phyloP scores from a whole-genome alignment of 2,329 filamentous ascomycete genomes.

The Colletotrichum gigasporum region DNA sequence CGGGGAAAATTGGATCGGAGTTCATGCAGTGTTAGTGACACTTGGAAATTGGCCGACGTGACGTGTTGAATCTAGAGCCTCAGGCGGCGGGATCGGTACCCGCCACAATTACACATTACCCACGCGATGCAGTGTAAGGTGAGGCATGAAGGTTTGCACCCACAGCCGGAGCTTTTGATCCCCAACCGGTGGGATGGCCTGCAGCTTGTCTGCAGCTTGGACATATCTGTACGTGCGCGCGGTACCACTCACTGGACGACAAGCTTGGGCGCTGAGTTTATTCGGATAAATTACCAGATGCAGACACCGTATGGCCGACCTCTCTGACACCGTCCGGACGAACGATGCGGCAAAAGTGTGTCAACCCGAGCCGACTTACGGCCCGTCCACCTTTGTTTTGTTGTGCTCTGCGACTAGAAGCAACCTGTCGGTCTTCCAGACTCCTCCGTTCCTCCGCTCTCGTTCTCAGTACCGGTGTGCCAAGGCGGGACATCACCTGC shows the following conservation, averaged over 20 bases:
- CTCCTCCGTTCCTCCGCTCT: too few species aligned
- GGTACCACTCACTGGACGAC: neutral
- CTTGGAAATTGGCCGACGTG: neutral
- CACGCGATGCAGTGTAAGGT: neutral
- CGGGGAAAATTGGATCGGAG: neutral
- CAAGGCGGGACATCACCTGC: too few species aligned
- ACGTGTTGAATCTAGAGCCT: neutral
- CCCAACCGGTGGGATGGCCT: neutral
- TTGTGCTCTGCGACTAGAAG: neutral
- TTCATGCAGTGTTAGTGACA: neutral
- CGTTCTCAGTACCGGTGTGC: too few species aligned
- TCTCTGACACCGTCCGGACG: conserved; percentile 5
- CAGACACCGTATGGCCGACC: neutral
- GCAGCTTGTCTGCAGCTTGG: too few species aligned
- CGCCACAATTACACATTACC: neutral
- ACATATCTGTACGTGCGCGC: too few species aligned
- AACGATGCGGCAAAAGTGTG: neutral
- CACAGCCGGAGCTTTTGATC: neutral
- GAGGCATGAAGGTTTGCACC: neutral
- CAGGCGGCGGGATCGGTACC: conserved; percentile 4
- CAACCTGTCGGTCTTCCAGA: too few species aligned
- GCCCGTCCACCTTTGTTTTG: neutral
- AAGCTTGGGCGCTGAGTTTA: neutral
- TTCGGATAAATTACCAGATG: neutral
- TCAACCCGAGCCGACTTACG: neutral